Evolutionary conservation across 2,329 filamentous ascomycete genomes (phyloP), one percentile per base, ranked within the genome.

Genomic region (Aspergillus fumigatiaffinis): DNA sequence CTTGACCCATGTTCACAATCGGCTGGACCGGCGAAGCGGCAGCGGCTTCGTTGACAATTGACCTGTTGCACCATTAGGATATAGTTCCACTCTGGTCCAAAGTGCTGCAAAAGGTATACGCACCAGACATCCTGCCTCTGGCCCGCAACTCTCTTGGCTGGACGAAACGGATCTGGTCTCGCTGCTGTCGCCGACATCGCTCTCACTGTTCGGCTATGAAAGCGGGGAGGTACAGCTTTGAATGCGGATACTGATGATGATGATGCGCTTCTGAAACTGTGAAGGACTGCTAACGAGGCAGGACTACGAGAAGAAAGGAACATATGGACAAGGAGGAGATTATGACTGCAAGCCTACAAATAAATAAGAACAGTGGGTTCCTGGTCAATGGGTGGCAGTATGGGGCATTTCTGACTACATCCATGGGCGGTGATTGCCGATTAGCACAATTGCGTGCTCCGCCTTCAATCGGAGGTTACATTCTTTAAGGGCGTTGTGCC

Each of bases 1-100:
- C 85, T 73, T 88, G 86, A 52, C 86, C 86, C 84, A 88, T 87
- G 72, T 88, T 88, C 60, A 87, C 83, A 59, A 87, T 86, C 52
- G 85, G 85, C 71, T 87, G 82, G 46, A 87, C 79, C 1, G 84
- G 83, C 21, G 84, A 86, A 49, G 82, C 82, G 12, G 84, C 82
- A 4, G 85, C 85, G 3, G 85, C 86, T 72, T 88, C 86, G 63
- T 88, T 88, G 71, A 88, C 82, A 63, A 88, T 87, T 20, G 84
- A 83, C 83, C 83, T 85, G 55, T 10, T 38, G 35, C 20, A 14
- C 20, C 12, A 42, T 65, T 65, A 59, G 68, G 57, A 48, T 7
- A 52, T 55, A 35, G 35, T 51, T 17, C n/a, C 29, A 48, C 38
- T 25, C 35, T 29, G 21, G 50, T 47, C n/a, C 42, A 23, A 5